Evolutionary conservation across 1,139 yeast genomes (phyloP), one percentile per base, ranked within the genome.

Genomic region (Saccharomyces hybrid): DNA sequence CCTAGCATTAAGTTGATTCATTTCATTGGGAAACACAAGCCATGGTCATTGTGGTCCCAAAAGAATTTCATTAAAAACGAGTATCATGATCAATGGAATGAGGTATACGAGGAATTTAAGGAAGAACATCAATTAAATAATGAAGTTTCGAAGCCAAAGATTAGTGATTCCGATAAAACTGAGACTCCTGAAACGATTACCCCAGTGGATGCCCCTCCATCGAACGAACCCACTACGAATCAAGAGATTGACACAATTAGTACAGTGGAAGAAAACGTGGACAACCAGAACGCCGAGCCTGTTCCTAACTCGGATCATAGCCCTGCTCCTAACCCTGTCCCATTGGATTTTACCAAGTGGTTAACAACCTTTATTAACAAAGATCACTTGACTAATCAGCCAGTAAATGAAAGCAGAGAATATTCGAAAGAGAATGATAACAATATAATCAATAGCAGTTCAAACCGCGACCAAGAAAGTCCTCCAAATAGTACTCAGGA

Each of bases 1-100:
- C 62, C 73, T 9, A 71, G 79, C 32, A 79, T 89, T 51, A 80
- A 81, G 56, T 73, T 86, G 42, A 75, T 88, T 25, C 99, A 93
- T 70, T 93, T 84, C 64, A 88, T 90, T 60, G 98, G 98, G 0
- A 73, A 80, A 1, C 62, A 67, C 46, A 91, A 93, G 69, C 99
- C 99, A 0, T 93, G 98, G 98, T 61, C 56, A 51, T 53, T 52
- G 13, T 60, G 61, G 64, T 47, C 57, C 5, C 46, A 51, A 28
- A 50, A 51, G 26, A 51, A 53, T 25, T 51, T 49, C 23, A 51
- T 26, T 14, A 50, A 46, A 25, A 58, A 57, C 41, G 57, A 57
- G n/a, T 63, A 59, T 29, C 49, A 55, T 1, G 53, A 56, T 7
- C 55, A 50, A 26, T 64, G 68, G 68, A 56, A 56, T 42, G 51